Evolutionary conservation across 1,139 yeast species (phyloP).

Genomic region (Zygosaccharomyces pseudobailii): DNA sequence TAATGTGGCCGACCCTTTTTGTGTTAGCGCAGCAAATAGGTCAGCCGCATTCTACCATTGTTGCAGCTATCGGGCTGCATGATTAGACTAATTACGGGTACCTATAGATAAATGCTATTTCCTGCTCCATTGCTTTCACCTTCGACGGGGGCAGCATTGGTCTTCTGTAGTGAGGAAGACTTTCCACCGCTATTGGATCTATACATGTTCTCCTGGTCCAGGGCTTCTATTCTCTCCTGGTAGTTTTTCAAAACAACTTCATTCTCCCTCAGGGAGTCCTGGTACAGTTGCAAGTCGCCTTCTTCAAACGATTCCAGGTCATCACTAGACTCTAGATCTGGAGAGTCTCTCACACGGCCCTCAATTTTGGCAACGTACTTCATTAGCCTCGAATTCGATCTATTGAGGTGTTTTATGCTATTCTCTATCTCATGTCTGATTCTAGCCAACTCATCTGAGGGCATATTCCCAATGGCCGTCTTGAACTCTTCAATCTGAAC

Average conservation of each 20-base stretch:
- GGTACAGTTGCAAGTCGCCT: conserved; percentile 32
- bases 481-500: conserved; percentile 38
- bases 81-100: too few species aligned
- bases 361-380: conserved; percentile 29
- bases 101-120: not conserved
- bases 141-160: not conserved
- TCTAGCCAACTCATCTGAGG: conserved; percentile 31
- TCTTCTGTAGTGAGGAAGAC: not conserved
- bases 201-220: conserved; percentile 32
- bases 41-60: not conserved
- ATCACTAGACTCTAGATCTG: conserved; percentile 24
- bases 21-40: not conserved
- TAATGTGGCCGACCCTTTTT: not conserved
- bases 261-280: conserved; percentile 37
- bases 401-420: conserved; percentile 35
- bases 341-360: conserved; percentile 20
- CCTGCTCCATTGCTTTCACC: not conserved
- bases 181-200: conserved; percentile 12
- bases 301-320: conserved; percentile 27
- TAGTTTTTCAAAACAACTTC: conserved; percentile 36
- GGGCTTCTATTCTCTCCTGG: conserved; percentile 32
- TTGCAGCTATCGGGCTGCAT: too few species aligned
- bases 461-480: conserved; percentile 34
- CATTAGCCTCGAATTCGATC: conserved; percentile 36
- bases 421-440: conserved; percentile 31